Evolutionary conservation across 805 yeast genomes (phyloP).

Genomic region (Vanderwaltozyma polyspora): DNA sequence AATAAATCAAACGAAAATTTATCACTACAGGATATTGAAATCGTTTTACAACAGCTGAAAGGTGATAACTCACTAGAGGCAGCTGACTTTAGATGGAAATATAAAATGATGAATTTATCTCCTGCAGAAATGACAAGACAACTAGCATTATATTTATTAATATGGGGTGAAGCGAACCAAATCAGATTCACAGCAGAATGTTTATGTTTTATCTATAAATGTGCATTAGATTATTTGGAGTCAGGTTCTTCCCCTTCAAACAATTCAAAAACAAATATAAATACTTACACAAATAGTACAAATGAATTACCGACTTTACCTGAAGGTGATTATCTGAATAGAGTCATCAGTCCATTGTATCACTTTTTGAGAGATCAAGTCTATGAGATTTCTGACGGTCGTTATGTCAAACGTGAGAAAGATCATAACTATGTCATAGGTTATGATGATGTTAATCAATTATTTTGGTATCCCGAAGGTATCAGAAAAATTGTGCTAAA

Average conservation of each 20-base stretch:
- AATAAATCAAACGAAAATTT: slow-evolving; percentile 51
- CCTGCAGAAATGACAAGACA: slow-evolving; percentile 69
- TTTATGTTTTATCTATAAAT: slow-evolving; percentile 88
- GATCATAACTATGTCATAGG: slow-evolving; percentile 78
- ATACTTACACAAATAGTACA: too few relatives aligned
- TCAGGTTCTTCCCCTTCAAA: slow-evolving; percentile 77
- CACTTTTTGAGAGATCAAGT: slow-evolving; percentile 70
- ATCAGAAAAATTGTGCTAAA: slow-evolving; percentile 84
- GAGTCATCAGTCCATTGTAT: slow-evolving; percentile 86
- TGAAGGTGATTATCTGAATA: slow-evolving; percentile 80
- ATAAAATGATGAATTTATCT: slow-evolving; percentile 57
- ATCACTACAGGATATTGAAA: slow-evolving; percentile 40
- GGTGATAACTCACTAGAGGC: slow-evolving; percentile 82
- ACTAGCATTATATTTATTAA: slow-evolving; percentile 56
- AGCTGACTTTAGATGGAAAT: slow-evolving; percentile 73
- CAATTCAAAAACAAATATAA: slow-evolving; percentile 72
- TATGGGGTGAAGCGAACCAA: slow-evolving; percentile 90
- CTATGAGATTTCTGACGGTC: slow-evolving; percentile 70
- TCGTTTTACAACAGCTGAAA: slow-evolving; percentile 50
- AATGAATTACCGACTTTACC: slow-evolving; percentile 42
- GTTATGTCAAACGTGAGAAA: slow-evolving; percentile 73
- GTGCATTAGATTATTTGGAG: slow-evolving; percentile 80
- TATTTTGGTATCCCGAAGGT: slow-evolving; percentile 99
- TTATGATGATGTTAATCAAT: slow-evolving; percentile 96
- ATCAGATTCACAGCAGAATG: slow-evolving; percentile 88